A percentile compares a stretch with the other conserved stretches of the same genome.
These are phyloP conservation scores for Rutstroemia sp. DNA, from an alignment of 2,329 filamentous ascomycete species.

Conservation along the genomic window DNA sequence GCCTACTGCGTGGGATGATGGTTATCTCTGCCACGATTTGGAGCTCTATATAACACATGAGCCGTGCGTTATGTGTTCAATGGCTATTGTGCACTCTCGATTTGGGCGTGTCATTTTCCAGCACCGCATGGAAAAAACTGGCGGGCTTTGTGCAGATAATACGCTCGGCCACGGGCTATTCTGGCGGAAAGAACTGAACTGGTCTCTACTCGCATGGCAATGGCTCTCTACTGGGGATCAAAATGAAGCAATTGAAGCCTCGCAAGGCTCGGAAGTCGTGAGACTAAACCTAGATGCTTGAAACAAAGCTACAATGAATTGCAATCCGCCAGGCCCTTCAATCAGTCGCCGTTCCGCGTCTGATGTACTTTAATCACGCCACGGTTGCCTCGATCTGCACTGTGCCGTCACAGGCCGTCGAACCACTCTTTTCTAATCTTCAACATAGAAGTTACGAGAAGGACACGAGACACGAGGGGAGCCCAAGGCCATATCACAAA, in stretches of 20 bases:
- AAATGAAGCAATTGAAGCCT: background rate
- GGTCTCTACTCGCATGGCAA: constrained; percentile 77
- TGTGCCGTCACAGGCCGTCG: no score
- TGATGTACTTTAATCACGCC: no score
- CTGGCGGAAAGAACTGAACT: constrained; percentile 74
- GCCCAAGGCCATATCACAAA: background rate
- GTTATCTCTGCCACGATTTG: constrained; percentile 88
- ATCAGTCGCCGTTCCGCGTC: no score
- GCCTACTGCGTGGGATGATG: constrained; percentile 60
- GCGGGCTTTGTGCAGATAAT: constrained; percentile 74
- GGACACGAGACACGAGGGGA: background rate
- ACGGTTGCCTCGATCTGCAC: no score
- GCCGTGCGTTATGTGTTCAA: constrained; percentile 92
- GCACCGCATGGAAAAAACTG: constrained; percentile 70
- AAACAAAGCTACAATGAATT: background rate
- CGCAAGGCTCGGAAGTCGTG: background rate
- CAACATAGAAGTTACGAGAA: no score
- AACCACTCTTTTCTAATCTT: no score
- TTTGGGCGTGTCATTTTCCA: constrained; percentile 82
- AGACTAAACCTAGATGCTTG: background rate
- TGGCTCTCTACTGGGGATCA: background rate
- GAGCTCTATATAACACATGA: constrained; percentile 95
- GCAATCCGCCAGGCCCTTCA: no score
- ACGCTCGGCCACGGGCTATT: constrained; percentile 58
- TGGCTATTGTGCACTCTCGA: constrained; percentile 90